Evolutionary conservation across 352 stramenopile species (phyloP).

Genomic region (Aphanomyces cochlioides): DNA sequence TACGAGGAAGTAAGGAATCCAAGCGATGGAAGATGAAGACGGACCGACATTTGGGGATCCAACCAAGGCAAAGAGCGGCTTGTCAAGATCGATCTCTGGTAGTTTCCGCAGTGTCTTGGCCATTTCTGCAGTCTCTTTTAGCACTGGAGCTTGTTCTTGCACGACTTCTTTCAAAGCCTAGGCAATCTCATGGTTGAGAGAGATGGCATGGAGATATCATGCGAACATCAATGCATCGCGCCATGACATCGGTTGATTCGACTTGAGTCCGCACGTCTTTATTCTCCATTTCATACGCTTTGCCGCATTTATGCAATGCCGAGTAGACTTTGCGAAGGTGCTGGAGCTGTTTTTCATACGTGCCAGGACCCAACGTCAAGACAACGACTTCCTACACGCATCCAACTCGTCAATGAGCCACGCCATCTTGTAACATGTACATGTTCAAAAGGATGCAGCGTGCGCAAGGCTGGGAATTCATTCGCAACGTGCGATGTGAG

Average conservation of each 20-base stretch:
- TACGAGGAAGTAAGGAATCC: constrained; percentile 29
- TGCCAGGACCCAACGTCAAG: constrained; percentile 66
- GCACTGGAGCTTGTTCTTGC: constrained; percentile 39
- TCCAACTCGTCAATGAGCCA: constrained; percentile 1
- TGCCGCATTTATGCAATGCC: constrained; percentile 67
- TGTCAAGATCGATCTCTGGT: constrained; percentile 72
- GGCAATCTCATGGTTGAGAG: background rate
- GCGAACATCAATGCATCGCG: constrained; percentile 68
- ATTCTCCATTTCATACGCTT: constrained; percentile 61
- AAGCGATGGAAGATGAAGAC: constrained; percentile 20
- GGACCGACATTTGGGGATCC: constrained; percentile 78
- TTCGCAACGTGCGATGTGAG: constrained; percentile 70
- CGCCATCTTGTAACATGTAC: constrained; percentile 35
- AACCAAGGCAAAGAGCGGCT: constrained; percentile 81
- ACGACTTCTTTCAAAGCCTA: constrained; percentile 39
- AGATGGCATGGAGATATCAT: background rate
- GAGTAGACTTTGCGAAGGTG: constrained; percentile 72
- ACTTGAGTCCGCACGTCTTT: constrained; percentile 73
- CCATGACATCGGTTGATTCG: constrained; percentile 65
- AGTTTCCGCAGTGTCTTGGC: constrained; percentile 69
- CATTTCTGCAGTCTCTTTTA: constrained; percentile 56
- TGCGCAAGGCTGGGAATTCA: constrained; percentile 69
- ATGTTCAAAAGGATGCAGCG: constrained; percentile 76
- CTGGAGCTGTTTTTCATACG: constrained; percentile 74
- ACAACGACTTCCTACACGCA: constrained; percentile 63